phyloP scores from a whole-genome alignment of 805 yeast species.

The Jamesozyma jinghongensis region DNA sequence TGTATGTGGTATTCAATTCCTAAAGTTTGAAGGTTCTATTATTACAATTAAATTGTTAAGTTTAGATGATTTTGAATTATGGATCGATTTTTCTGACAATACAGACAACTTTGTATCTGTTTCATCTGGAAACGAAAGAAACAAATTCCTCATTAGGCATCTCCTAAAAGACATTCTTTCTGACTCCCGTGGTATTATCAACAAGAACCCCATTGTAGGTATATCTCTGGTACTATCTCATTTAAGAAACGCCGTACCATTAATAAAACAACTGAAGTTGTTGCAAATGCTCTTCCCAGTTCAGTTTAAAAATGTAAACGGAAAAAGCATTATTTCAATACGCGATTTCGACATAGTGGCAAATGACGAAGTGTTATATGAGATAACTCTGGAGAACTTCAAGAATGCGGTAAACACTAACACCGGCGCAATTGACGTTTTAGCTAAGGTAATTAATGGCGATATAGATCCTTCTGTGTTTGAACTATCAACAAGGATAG shows the following conservation, averaged over 20 bases:
- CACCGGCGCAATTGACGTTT: neutral
- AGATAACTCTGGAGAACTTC: slow-evolving; percentile 12
- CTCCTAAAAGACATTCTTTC: neutral
- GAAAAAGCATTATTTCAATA: slow-evolving; percentile 5
- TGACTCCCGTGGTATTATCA: no score
- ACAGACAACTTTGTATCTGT: neutral
- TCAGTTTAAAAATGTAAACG: slow-evolving; percentile 1
- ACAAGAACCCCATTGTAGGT: no score
- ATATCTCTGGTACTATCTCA: neutral
- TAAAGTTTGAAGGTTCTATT: slow-evolving; percentile 6
- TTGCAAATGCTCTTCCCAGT: slow-evolving; percentile 14
- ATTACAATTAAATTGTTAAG: slow-evolving; percentile 4
- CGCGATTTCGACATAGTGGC: slow-evolving; percentile 11
- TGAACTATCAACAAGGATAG: slow-evolving; percentile 6
- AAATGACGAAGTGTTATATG: slow-evolving; percentile 8
- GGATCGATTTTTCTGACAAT: slow-evolving; percentile 1
- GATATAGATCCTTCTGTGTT: slow-evolving; percentile 2
- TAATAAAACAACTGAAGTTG: slow-evolving; percentile 10
- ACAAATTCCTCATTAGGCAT: neutral
- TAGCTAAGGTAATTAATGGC: slow-evolving; percentile 7
- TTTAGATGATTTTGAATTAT: slow-evolving; percentile 1
- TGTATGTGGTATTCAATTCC: slow-evolving; percentile 13
- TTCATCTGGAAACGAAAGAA: neutral
- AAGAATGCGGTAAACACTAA: neutral
- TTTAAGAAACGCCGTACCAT: slow-evolving; percentile 5